These are phyloP conservation scores for Vigna reflexopilosa DNA, from an alignment of 306 rosid genomes.

Conservation along the genomic window DNA sequence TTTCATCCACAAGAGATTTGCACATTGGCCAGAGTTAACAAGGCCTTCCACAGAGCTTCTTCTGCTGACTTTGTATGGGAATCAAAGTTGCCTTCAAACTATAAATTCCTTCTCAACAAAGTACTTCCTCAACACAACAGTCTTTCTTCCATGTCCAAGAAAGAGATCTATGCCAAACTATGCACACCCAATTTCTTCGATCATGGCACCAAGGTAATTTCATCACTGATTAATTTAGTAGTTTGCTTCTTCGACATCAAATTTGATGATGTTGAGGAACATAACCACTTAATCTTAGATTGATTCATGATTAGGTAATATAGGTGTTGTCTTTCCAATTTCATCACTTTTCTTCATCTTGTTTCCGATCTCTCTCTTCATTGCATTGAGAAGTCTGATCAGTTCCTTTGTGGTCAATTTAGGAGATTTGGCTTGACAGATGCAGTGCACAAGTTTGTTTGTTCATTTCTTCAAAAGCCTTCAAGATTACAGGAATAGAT, in stretches of 20 bases:
- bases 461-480: conserved; percentile 70
- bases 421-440: conserved; percentile 85
- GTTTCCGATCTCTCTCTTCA: neutral
- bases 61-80: conserved; percentile 77
- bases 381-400: conserved; percentile 22
- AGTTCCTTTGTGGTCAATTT: neutral
- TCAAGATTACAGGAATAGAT: conserved; percentile 85
- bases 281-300: no score
- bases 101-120: conserved; percentile 53
- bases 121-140: conserved; percentile 36
- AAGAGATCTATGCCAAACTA: conserved; percentile 64
- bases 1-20: conserved; percentile 83
- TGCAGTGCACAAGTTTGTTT: conserved; percentile 61
- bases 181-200: conserved; percentile 68
- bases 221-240: neutral
- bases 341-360: neutral
- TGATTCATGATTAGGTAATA: neutral
- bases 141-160: conserved; percentile 48
- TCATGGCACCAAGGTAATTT: conserved; percentile 66
- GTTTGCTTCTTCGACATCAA: neutral
- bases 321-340: neutral
- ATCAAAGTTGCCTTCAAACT: conserved; percentile 68
- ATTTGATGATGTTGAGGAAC: no score
- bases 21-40: conserved; percentile 62
- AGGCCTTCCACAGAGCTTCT: conserved; percentile 68